These are phyloP conservation scores for Neurospora africana DNA, from an alignment of 495 filamentous ascomycete species.

Conservation along the genomic window DNA sequence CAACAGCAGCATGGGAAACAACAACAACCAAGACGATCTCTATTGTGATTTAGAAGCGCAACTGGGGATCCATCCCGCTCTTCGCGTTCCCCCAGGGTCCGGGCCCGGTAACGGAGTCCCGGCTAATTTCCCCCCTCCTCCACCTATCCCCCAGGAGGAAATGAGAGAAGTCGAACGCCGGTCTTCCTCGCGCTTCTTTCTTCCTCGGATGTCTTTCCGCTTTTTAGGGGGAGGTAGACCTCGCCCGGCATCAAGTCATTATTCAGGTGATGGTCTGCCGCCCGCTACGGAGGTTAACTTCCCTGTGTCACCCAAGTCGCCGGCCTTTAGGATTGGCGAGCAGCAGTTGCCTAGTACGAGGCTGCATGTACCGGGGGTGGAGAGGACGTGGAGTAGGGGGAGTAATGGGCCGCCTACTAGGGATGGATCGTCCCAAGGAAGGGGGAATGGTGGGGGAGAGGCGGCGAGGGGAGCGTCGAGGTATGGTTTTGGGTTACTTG, in stretches of 20 bases:
- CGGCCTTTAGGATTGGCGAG: slow-evolving; percentile 24
- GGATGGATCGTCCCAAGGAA: not conserved
- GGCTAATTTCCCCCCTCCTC: not conserved
- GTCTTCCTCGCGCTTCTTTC: slow-evolving; percentile 14
- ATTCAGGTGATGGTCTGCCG: slow-evolving; percentile 18
- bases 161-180: not conserved
- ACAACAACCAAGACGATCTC: not conserved
- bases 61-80: not conserved
- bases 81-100: not conserved
- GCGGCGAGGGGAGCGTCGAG: slow-evolving; percentile 5
- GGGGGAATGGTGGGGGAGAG: not conserved
- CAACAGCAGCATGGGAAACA: not conserved
- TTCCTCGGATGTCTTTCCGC: slow-evolving; percentile 23
- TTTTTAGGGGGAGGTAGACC: slow-evolving; percentile 13
- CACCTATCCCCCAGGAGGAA: not conserved
- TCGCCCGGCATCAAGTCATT: slow-evolving; percentile 17
- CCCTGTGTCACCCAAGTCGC: slow-evolving; percentile 32
- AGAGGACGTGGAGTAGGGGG: slow-evolving; percentile 23
- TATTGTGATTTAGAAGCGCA: slow-evolving; percentile 17
- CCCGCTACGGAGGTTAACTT: slow-evolving; percentile 14
- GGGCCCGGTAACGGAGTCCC: not conserved
- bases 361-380: slow-evolving; percentile 30
- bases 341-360: slow-evolving; percentile 28
- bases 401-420: slow-evolving; percentile 22
- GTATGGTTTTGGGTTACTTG: not conserved